phyloP scores from a whole-genome alignment of 2,329 filamentous ascomycete genomes.

The Penicillium sp. region DNA sequence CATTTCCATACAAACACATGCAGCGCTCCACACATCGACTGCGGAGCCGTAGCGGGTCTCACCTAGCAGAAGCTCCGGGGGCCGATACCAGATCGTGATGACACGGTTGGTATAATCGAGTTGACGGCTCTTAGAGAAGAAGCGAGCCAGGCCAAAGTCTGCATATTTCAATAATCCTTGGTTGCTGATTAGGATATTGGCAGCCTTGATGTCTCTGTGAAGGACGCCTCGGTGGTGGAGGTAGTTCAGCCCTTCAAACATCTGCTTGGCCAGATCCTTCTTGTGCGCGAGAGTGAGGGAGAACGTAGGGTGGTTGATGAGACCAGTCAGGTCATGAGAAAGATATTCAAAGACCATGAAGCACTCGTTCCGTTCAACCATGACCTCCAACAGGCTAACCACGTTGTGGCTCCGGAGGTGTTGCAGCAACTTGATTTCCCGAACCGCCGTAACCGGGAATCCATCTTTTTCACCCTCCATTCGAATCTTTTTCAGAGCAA shows the following conservation, averaged over 20 bases:
- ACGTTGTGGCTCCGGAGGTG: constrained; percentile 87
- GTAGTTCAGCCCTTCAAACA: constrained; percentile 93
- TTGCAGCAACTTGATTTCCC: constrained; percentile 96
- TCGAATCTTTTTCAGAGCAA: constrained; percentile 96
- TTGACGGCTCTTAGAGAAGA: constrained; percentile 88
- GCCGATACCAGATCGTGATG: constrained; percentile 97
- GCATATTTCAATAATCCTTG: constrained; percentile 87
- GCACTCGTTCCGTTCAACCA: constrained; percentile 98
- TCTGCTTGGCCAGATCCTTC: constrained; percentile 87
- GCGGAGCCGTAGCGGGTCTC: constrained; percentile 88
- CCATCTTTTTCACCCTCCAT: constrained; percentile 99
- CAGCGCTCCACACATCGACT: constrained; percentile 95
- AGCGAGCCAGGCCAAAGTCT: constrained; percentile 92
- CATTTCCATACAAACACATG: constrained; percentile 94
- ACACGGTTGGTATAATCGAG: constrained; percentile 98
- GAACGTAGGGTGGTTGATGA: constrained; percentile 93
- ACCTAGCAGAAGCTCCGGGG: constrained; percentile 83
- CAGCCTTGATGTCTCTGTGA: constrained; percentile 96
- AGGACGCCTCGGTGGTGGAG: constrained; percentile 89
- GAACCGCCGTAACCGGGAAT: constrained; percentile 93
- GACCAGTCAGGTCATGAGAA: constrained; percentile 89
- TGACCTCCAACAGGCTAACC: constrained; percentile 87
- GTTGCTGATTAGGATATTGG: constrained; percentile 92
- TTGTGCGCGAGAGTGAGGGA: constrained; percentile 80
- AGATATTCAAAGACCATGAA: constrained; percentile 99